Conservation (phyloP, 2,329 filamentous ascomycete species). For the Chaetomiaceae sp. region DNA sequence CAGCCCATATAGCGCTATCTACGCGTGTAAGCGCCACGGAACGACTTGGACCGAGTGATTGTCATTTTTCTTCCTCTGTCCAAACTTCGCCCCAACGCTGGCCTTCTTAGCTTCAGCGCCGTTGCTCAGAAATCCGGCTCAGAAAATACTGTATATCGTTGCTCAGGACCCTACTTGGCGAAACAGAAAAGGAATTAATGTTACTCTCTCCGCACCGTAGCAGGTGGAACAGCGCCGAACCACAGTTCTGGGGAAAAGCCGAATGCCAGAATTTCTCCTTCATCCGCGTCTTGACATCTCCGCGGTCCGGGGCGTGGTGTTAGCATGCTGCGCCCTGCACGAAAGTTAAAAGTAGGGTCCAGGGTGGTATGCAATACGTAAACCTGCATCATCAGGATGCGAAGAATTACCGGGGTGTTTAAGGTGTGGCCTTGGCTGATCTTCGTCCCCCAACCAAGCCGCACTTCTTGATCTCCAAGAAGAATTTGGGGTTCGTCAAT, state of each 20-base stretch:
- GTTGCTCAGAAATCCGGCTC: no score
- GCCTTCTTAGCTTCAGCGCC: no score
- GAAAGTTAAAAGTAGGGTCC: no score
- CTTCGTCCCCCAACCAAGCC: no score
- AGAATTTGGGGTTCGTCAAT: background rate
- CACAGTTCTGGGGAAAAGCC: background rate
- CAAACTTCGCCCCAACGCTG: no score
- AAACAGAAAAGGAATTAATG: no score
- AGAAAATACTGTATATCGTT: no score
- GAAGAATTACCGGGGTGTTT: background rate
- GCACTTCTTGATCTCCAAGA: background rate
- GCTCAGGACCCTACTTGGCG: no score
- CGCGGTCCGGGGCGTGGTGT: background rate
- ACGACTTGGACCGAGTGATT: no score
- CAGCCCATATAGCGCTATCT: no score
- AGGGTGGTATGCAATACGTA: conserved; percentile 12
- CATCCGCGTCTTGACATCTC: conserved; percentile 1
- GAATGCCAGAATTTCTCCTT: background rate
- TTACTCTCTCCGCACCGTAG: no score
- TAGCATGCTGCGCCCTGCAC: background rate
- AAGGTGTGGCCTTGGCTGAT: background rate
- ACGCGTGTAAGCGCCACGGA: no score
- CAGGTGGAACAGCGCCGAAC: background rate
- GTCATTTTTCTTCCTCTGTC: background rate
- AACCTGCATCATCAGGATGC: background rate